Conservation (phyloP, 495 filamentous ascomycete species). For the Halenospora varia region DNA sequence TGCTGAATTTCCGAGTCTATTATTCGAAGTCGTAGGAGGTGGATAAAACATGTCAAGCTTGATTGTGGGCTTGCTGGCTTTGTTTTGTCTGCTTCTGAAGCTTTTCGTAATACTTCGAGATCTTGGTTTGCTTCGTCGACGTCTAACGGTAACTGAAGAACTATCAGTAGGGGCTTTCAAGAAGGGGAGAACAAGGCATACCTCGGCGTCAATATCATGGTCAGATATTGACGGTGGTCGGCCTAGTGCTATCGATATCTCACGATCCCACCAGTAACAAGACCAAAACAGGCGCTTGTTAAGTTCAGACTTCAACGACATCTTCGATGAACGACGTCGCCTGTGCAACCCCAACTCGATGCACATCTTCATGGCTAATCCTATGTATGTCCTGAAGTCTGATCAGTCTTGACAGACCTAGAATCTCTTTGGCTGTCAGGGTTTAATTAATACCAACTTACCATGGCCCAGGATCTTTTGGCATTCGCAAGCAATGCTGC, state of each 20-base stretch:
- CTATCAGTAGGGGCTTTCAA: background rate
- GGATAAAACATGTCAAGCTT: constrained; percentile 45
- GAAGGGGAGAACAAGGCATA: constrained; percentile 11
- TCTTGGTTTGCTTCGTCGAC: constrained; percentile 45
- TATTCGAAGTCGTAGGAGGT: constrained; percentile 44
- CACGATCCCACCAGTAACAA: constrained; percentile 49
- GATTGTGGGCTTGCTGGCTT: constrained; percentile 26
- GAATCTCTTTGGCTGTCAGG: too few relatives aligned
- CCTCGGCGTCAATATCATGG: constrained; percentile 48
- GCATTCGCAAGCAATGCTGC: constrained; percentile 28
- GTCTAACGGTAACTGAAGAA: constrained; percentile 30
- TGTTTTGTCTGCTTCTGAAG: constrained; percentile 5
- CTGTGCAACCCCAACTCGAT: constrained; percentile 53
- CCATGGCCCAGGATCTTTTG: constrained; percentile 29
- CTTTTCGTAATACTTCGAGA: constrained; percentile 33
- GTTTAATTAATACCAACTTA: background rate
- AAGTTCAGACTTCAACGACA: constrained; percentile 44
- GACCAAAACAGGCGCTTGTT: constrained; percentile 51
- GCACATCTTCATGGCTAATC: constrained; percentile 48
- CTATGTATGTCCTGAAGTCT: constrained; percentile 33
- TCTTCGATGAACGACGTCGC: constrained; percentile 39
- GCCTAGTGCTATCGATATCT: constrained; percentile 48
- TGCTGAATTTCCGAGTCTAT: constrained; percentile 55
- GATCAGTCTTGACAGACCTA: too few relatives aligned
- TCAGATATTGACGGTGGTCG: constrained; percentile 51